A percentile compares a stretch with the other conserved stretches of the same genome.
These are phyloP conservation scores for Lolium multiflorum DNA, from an alignment of 176 grass and related monocot species.

Conservation along the genomic window DNA sequence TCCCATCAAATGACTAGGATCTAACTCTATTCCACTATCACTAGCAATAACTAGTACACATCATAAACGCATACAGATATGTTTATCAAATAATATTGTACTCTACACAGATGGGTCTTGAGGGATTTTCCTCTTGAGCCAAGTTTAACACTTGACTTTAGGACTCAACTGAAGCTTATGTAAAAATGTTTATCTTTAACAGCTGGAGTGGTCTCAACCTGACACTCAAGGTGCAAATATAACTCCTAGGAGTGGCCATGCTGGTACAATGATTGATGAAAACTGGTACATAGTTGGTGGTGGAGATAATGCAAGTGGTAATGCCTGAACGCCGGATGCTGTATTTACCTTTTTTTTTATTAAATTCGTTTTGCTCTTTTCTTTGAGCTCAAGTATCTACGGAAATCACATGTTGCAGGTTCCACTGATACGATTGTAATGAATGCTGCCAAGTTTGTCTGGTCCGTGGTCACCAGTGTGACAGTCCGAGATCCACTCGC, in stretches of 20 bases:
- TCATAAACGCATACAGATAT: constrained; percentile 9
- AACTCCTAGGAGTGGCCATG: constrained; percentile 94
- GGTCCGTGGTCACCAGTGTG: constrained; percentile 79
- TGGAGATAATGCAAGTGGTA: constrained; percentile 97
- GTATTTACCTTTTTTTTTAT: constrained; percentile 19
- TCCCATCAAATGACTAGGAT: constrained; percentile 3
- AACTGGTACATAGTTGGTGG: constrained; percentile 99
- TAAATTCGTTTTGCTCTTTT: constrained; percentile 24
- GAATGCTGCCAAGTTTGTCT: constrained; percentile 89
- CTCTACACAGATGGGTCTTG: constrained; percentile 1
- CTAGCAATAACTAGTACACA: constrained; percentile 33
- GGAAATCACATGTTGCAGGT: constrained; percentile 58
- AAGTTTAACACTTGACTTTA: constrained; percentile 26
- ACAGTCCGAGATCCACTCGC: constrained; percentile 78
- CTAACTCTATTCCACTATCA: constrained; percentile 23
- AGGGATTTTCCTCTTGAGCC: not conserved
- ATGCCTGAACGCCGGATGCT: constrained; percentile 28
- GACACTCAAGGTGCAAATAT: constrained; percentile 87
- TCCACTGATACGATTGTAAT: constrained; percentile 80
- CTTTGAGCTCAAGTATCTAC: constrained; percentile 26
- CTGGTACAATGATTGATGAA: constrained; percentile 74
- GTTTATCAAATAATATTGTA: not conserved
- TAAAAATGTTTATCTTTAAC: constrained; percentile 44
- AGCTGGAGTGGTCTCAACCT: constrained; percentile 98
- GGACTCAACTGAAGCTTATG: not conserved